Conservation (phyloP, 176 grass and related monocot genomes). For the Neostapfia colusana region DNA sequence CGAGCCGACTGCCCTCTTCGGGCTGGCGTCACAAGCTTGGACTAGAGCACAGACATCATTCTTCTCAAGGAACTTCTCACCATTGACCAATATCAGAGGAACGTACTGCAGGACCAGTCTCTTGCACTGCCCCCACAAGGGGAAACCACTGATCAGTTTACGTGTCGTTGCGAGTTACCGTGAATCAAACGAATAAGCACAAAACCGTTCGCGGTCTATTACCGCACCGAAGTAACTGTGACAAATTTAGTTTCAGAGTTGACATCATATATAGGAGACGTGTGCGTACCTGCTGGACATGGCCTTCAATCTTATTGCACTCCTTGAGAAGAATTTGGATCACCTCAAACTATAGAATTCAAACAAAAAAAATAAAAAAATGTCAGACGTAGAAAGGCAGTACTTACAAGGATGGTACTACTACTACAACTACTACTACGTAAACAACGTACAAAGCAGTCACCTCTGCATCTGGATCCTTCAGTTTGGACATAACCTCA, state of each 20-base stretch:
- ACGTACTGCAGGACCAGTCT: slow-evolving; percentile 76
- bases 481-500: slow-evolving; percentile 63
- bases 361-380: not conserved
- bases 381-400: not conserved
- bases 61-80: slow-evolving; percentile 88
- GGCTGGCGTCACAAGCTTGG: slow-evolving; percentile 50
- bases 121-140: slow-evolving; percentile 79
- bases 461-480: slow-evolving; percentile 91
- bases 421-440: too few relatives aligned
- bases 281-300: slow-evolving; percentile 63
- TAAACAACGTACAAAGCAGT: not conserved
- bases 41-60: slow-evolving; percentile 63
- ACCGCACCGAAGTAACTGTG: not conserved
- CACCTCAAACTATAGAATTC: slow-evolving; percentile 60
- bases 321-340: slow-evolving; percentile 83
- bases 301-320: slow-evolving; percentile 71
- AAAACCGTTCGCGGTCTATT: not conserved
- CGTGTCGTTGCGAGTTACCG: not conserved
- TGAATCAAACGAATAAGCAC: not conserved
- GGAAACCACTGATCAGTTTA: not conserved
- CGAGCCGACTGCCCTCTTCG: slow-evolving; percentile 1
- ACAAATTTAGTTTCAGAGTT: not conserved
- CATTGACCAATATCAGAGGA: slow-evolving; percentile 78
- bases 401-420: too few relatives aligned
- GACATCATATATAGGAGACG: not conserved